Evolutionary conservation across 106 monocot species (phyloP).

Genomic region (Amphibolis antarctica): DNA sequence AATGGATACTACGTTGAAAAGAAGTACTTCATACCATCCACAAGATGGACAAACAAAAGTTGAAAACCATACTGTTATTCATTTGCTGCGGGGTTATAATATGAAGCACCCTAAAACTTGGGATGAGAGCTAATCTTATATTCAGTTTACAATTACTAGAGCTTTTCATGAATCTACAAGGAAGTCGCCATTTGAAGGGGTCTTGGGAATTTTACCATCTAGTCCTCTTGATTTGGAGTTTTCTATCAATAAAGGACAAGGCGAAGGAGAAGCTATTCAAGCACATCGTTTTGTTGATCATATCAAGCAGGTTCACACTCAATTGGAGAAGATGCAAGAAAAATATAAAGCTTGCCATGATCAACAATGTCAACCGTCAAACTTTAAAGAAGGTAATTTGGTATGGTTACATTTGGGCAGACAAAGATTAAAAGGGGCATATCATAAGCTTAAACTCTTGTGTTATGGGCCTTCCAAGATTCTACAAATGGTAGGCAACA

Average conservation of each 20-base stretch:
- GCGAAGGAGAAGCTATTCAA: background rate
- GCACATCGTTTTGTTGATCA: background rate
- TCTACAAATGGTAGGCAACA: background rate
- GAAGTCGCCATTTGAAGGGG: too few species aligned
- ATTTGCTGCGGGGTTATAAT: too few species aligned
- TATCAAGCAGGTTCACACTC: background rate
- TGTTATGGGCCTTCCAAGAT: background rate
- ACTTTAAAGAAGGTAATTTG: background rate
- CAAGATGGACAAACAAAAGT: too few species aligned
- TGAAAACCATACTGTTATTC: too few species aligned
- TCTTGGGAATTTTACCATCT: background rate
- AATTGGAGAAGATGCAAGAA: background rate
- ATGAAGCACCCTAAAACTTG: too few species aligned
- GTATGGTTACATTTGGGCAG: conserved; percentile 3
- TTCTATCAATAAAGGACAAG: background rate
- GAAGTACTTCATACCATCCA: too few species aligned
- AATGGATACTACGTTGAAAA: too few species aligned
- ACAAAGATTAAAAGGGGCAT: background rate
- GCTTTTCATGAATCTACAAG: too few species aligned
- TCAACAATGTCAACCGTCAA: background rate
- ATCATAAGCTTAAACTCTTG: background rate
- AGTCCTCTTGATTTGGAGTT: conserved; percentile 2
- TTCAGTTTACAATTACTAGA: too few species aligned
- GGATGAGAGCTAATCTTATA: too few species aligned
- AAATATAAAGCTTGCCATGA: conserved; percentile 1